These are phyloP conservation scores for Suillus sp. DNA, from an alignment of 768 basidiomycete species.

Conservation along the genomic window DNA sequence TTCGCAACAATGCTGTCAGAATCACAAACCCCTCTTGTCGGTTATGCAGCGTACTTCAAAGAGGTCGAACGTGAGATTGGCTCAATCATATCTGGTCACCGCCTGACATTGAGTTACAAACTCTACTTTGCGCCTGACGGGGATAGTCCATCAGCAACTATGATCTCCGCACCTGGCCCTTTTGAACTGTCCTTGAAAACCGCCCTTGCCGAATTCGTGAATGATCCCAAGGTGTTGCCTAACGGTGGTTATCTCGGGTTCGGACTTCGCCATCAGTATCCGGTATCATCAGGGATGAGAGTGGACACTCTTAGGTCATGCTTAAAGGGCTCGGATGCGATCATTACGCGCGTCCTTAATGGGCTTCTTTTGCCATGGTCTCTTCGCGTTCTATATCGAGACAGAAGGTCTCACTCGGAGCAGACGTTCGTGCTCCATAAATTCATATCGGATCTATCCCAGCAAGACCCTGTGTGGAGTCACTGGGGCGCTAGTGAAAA, in stretches of 20 bases:
- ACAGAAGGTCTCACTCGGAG: not conserved
- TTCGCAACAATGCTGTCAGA: conserved; percentile 31
- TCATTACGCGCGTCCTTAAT: conserved; percentile 22
- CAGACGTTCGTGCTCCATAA: conserved; percentile 9
- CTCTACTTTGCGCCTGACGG: conserved; percentile 27
- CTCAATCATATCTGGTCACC: conserved; percentile 42
- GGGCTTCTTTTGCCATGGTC: conserved; percentile 20
- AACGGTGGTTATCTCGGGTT: conserved; percentile 38
- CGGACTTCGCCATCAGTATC: conserved; percentile 39
- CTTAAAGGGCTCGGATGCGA: conserved; percentile 37
- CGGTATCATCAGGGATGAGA: conserved; percentile 20
- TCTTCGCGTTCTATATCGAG: conserved; percentile 26
- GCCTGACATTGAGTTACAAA: conserved; percentile 50
- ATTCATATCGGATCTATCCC: not conserved
- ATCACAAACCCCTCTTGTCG: conserved; percentile 23
- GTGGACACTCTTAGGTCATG: conserved; percentile 20
- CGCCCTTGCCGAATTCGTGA: conserved; percentile 29
- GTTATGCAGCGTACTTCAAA: conserved; percentile 45
- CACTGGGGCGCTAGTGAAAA: conserved; percentile 5
- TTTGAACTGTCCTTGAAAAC: conserved; percentile 18
- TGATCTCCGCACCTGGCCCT: conserved; percentile 5
- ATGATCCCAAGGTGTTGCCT: conserved; percentile 31
- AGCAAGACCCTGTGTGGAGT: not conserved
- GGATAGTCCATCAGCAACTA: not conserved
- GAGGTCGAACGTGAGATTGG: conserved; percentile 50